Conservation (phyloP, 208 protist genomes). For the Wallacemonas rigidus region DNA sequence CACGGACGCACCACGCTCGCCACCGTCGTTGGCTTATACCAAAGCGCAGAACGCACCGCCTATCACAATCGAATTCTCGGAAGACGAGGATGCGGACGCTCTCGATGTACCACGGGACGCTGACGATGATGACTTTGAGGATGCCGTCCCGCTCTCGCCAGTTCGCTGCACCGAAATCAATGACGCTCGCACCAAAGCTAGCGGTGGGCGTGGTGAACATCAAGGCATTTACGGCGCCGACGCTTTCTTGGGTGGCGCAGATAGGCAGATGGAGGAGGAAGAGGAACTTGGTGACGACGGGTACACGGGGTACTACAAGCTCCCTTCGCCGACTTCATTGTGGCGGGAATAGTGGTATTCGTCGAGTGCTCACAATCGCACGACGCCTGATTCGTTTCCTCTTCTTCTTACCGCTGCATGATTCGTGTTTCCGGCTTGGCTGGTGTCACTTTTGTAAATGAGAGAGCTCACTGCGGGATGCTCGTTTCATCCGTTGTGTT, state of each 20-base stretch:
- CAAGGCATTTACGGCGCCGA: slow-evolving; percentile 44
- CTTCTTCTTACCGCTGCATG: background rate
- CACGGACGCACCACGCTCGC: slow-evolving; percentile 23
- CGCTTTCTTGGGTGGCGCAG: slow-evolving; percentile 34
- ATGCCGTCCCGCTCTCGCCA: slow-evolving; percentile 73
- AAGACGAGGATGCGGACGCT: slow-evolving; percentile 8
- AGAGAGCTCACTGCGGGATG: no score
- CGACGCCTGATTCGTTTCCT: background rate
- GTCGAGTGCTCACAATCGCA: no score
- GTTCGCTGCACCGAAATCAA: slow-evolving; percentile 60
- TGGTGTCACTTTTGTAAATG: no score
- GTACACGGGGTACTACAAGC: slow-evolving; percentile 50
- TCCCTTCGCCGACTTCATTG: slow-evolving; percentile 14
- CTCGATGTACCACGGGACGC: slow-evolving; percentile 24
- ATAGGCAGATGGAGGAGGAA: slow-evolving; percentile 30
- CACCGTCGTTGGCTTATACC: slow-evolving; percentile 17
- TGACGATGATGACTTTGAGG: slow-evolving; percentile 83
- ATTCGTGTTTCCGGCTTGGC: background rate
- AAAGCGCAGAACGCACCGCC: slow-evolving; percentile 9
- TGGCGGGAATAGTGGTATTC: background rate
- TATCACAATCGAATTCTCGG: slow-evolving; percentile 13
- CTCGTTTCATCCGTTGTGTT: no score
- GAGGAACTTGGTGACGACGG: slow-evolving; percentile 52
- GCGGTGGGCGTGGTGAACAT: slow-evolving; percentile 1
- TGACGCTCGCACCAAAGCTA: slow-evolving; percentile 45